A percentile compares a stretch with the other conserved stretches of the same genome.
Conservation (phyloP, 805 yeast species). For the Wickerhamomyces tratensis region DNA sequence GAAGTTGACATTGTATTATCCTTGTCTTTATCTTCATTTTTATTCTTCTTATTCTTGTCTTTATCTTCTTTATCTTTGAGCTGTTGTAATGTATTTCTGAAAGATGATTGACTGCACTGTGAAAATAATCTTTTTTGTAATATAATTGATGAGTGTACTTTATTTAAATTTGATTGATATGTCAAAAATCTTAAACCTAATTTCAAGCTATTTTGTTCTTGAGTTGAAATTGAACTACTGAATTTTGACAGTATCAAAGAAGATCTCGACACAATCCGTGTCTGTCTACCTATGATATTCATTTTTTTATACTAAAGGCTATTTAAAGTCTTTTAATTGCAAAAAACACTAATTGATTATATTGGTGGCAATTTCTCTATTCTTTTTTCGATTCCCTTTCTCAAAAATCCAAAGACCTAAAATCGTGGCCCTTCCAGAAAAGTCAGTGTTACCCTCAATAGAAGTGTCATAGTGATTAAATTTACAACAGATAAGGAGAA, state of each 20-base stretch:
- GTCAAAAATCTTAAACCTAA: neutral
- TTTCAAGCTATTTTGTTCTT: neutral
- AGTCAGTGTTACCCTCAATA: too few species aligned
- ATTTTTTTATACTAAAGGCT: too few species aligned
- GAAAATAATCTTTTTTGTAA: neutral
- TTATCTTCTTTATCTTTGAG: slow-evolving; percentile 5
- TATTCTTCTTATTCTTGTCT: slow-evolving; percentile 10
- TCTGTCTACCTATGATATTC: neutral
- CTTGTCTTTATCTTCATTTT: slow-evolving; percentile 15
- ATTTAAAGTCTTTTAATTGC: too few species aligned
- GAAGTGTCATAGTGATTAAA: too few species aligned
- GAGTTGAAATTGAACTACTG: neutral
- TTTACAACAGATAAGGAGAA: too few species aligned
- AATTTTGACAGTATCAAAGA: neutral
- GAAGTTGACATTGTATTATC: slow-evolving; percentile 17
- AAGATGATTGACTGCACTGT: neutral
- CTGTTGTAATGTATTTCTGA: neutral
- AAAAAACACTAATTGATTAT: too few species aligned
- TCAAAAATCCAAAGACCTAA: too few species aligned
- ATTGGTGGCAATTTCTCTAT: too few species aligned
- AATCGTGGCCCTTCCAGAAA: too few species aligned
- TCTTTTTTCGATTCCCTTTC: too few species aligned
- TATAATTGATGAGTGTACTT: too few species aligned
- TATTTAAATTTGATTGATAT: neutral
- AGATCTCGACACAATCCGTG: neutral